phyloP scores from a whole-genome alignment of 2,329 filamentous ascomycete genomes.

The Penicillium vulpinum region DNA sequence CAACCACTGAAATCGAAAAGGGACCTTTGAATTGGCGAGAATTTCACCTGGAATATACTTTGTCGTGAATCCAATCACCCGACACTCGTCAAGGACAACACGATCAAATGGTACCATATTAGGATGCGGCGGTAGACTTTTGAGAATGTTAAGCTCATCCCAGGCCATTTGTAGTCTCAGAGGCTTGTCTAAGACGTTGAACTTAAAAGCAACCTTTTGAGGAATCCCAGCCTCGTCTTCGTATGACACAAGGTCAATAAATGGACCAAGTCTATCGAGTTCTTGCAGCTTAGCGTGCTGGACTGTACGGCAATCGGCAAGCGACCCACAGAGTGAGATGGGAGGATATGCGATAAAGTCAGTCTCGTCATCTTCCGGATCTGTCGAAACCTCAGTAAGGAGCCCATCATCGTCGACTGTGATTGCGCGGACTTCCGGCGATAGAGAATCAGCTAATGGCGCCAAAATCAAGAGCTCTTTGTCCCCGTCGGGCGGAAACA shows the following conservation, averaged over 20 bases:
- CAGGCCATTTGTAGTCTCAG: conserved; percentile 21
- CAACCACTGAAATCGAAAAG: conserved; percentile 27
- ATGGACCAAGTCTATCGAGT: conserved; percentile 21
- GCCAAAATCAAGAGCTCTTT: conserved; percentile 17
- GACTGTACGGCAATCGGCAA: conserved; percentile 15
- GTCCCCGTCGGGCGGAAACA: conserved; percentile 22
- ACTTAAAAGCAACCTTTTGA: conserved; percentile 23
- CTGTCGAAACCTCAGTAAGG: conserved; percentile 17
- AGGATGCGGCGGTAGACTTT: conserved; percentile 27
- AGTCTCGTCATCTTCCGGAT: conserved; percentile 23
- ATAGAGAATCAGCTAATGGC: conserved; percentile 20
- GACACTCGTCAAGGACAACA: conserved; percentile 29
- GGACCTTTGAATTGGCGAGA: conserved; percentile 24
- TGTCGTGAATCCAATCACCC: conserved; percentile 31
- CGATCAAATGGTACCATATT: conserved; percentile 32
- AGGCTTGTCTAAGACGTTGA: conserved; percentile 16
- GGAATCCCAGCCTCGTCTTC: background rate
- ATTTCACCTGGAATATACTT: conserved; percentile 27
- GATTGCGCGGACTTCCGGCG: conserved; percentile 19
- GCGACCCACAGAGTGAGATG: conserved; percentile 13
- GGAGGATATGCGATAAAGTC: conserved; percentile 18
- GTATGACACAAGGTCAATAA: conserved; percentile 18
- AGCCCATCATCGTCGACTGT: conserved; percentile 24
- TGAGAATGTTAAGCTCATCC: conserved; percentile 31
- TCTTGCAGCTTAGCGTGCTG: conserved; percentile 20